Base-by-base conservation (phyloP, 495 filamentous ascomycete genomes). In the Talaromyces proteolyticus region DNA sequence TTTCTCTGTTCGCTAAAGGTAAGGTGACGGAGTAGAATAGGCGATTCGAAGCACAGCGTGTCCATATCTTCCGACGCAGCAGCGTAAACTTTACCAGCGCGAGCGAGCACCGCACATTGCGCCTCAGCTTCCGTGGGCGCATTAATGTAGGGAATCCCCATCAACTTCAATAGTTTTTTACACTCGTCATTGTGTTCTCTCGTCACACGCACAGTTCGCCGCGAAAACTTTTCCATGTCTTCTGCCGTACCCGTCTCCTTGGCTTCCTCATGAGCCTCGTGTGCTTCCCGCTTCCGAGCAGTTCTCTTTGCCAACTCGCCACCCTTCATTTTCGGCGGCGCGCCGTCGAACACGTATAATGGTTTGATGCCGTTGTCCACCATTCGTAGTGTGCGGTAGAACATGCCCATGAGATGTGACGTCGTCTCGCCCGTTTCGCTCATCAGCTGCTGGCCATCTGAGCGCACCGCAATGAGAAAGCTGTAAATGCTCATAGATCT, bases 61-160 rank as follows among this genome's bases (percentile, higher is more conserved):
- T 99, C 93, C 93, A 99, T 99, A 71, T 99, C 93, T 72, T 99
- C 93, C 38, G 86, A 92, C 1, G 93, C 93, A 21, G 93, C 93
- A 14, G 91, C 93, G 55, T 93, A 99, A 25, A 98, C 93, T 70
- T 96, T 97, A 10, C 89, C 91, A 14, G 88, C 93, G 47, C 88
- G 77, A 2, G 93, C 93, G 47, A 99, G 76, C 24, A 85, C 86
- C 0, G 93, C 94, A 57, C 93, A 98, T 59, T 98, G 93, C 2
- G 93, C 93, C 70, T 98, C 93, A 5, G 93, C 93, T 67, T 98
- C 93, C 6, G 94, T 97, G 0, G 93, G 93, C 0, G 93, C 94
- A 63, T 93, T 77, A 44, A 98, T 92, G 60, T 87, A 97, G 6
- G 93, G 93, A 38, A 98, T 84, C 14, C 93, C 93, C 93, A 98